Percentiles rank a stretch among this genome's conserved stretches.
phyloP scores from a whole-genome alignment of 1,139 yeast genomes.

The Yamadazyma oceani region DNA sequence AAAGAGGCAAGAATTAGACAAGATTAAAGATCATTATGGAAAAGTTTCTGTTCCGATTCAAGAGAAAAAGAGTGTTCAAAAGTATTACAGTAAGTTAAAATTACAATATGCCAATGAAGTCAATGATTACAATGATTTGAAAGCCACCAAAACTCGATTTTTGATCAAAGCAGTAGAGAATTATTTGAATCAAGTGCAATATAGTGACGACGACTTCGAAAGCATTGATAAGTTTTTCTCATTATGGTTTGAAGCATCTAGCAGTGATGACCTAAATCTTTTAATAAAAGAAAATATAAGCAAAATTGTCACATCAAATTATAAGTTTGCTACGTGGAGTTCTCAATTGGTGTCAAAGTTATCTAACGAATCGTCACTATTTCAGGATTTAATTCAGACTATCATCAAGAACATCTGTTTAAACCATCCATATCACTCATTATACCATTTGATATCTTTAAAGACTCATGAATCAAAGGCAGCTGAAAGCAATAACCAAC shows the following conservation, averaged over 20 bases:
- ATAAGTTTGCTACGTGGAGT: slow-evolving; percentile 74
- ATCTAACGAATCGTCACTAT: slow-evolving; percentile 44
- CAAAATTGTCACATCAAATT: slow-evolving; percentile 44
- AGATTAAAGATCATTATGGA: slow-evolving; percentile 45
- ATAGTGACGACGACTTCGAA: slow-evolving; percentile 51
- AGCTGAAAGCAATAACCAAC: slow-evolving; percentile 25
- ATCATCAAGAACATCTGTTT: slow-evolving; percentile 52
- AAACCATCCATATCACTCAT: slow-evolving; percentile 75
- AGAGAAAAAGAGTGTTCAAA: slow-evolving; percentile 49
- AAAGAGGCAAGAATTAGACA: slow-evolving; percentile 47
- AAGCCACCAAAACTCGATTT: slow-evolving; percentile 41
- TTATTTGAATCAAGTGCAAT: slow-evolving; percentile 54
- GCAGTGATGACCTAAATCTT: slow-evolving; percentile 39
- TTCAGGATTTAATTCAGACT: slow-evolving; percentile 55
- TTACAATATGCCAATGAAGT: slow-evolving; percentile 51
- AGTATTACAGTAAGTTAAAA: slow-evolving; percentile 49
- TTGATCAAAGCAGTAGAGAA: slow-evolving; percentile 57
- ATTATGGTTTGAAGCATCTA: slow-evolving; percentile 73
- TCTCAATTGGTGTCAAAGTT: slow-evolving; percentile 81
- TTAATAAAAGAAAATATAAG: slow-evolving; percentile 31
- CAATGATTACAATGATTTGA: slow-evolving; percentile 42
- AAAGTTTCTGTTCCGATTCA: slow-evolving; percentile 34
- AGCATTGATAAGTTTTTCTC: slow-evolving; percentile 79
- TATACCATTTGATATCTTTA: slow-evolving; percentile 67
- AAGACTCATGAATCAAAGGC: slow-evolving; percentile 42